phyloP scores from a whole-genome alignment of 2,329 filamentous ascomycete genomes.

The Pyrenophora seminiperda region DNA sequence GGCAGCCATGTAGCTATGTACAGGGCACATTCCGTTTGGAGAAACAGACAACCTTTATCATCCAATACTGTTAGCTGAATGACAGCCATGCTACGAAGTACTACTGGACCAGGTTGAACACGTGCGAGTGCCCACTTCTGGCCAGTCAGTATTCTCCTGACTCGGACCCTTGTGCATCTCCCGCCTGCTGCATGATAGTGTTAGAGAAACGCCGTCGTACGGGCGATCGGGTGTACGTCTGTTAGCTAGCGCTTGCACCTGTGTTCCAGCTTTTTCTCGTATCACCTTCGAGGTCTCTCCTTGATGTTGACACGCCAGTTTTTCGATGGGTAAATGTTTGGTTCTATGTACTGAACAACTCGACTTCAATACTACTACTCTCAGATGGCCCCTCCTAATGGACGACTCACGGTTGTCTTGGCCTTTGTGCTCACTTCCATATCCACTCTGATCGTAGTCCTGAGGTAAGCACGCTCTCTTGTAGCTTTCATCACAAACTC shows the following conservation, averaged over 20 bases:
- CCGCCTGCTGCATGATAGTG: slow-evolving; percentile 13
- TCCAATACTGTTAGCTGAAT: not conserved
- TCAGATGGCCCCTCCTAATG: slow-evolving; percentile 31
- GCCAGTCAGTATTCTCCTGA: slow-evolving; percentile 19
- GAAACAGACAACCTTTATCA: not conserved
- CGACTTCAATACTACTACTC: not conserved
- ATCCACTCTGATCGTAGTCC: slow-evolving; percentile 37
- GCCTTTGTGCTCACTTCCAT: slow-evolving; percentile 35
- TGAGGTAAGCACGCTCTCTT: slow-evolving; percentile 27
- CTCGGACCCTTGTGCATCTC: slow-evolving; percentile 19
- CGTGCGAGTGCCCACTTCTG: slow-evolving; percentile 2
- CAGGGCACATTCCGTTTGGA: slow-evolving; percentile 8
- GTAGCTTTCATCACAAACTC: not conserved
- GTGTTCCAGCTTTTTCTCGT: slow-evolving; percentile 4
- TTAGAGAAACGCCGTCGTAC: slow-evolving; percentile 12
- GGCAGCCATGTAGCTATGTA: not conserved
- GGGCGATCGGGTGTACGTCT: slow-evolving; percentile 13
- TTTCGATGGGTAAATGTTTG: not conserved
- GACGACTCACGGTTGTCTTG: slow-evolving; percentile 26
- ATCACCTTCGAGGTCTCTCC: not conserved
- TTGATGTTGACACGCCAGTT: not conserved
- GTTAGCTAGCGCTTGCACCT: slow-evolving; percentile 5
- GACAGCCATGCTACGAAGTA: not conserved
- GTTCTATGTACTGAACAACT: not conserved
- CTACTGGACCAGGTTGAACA: not conserved